These are phyloP conservation scores for Diphasiastrum complanatum DNA, from an alignment of 83 land plant genomes.

Conservation along the genomic window DNA sequence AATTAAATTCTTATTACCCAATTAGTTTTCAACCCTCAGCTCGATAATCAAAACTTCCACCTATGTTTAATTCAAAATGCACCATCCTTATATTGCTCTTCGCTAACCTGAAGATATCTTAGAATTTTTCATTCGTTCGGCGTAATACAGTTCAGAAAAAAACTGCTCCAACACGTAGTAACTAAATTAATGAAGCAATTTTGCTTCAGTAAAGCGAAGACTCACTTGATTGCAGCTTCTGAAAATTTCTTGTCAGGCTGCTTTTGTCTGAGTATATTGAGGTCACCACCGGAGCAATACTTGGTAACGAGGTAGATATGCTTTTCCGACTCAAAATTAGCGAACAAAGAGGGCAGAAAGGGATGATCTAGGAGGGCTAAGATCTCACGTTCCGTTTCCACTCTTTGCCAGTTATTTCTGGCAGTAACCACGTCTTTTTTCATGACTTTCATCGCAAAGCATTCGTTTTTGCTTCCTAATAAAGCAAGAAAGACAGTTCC, in stretches of 20 bases:
- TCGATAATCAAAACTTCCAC: too few relatives aligned
- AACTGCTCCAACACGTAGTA: neutral
- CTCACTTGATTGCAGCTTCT: conserved; percentile 6
- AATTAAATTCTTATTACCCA: too few relatives aligned
- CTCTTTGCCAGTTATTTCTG: neutral
- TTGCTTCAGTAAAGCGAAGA: neutral
- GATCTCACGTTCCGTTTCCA: neutral
- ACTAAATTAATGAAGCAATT: neutral
- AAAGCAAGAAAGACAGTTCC: conserved; percentile 9
- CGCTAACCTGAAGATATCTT: too few relatives aligned
- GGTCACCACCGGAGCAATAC: conserved; percentile 9
- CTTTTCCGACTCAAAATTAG: conserved; percentile 10
- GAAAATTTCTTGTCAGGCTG: conserved; percentile 14
- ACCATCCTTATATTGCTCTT: too few relatives aligned
- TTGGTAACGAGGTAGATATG: conserved; percentile 9
- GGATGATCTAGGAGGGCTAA: neutral
- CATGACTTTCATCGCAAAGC: conserved; percentile 8
- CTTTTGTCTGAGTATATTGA: conserved; percentile 3
- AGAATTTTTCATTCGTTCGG: too few relatives aligned
- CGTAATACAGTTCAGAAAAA: too few relatives aligned
- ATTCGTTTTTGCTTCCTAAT: neutral
- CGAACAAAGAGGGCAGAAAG: neutral
- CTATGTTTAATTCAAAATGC: too few relatives aligned
- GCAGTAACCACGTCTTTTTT: conserved; percentile 3
- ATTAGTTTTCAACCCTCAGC: too few relatives aligned